Evolutionary conservation across 306 rosid species (phyloP).

Genomic region (Inga oerstediana): DNA sequence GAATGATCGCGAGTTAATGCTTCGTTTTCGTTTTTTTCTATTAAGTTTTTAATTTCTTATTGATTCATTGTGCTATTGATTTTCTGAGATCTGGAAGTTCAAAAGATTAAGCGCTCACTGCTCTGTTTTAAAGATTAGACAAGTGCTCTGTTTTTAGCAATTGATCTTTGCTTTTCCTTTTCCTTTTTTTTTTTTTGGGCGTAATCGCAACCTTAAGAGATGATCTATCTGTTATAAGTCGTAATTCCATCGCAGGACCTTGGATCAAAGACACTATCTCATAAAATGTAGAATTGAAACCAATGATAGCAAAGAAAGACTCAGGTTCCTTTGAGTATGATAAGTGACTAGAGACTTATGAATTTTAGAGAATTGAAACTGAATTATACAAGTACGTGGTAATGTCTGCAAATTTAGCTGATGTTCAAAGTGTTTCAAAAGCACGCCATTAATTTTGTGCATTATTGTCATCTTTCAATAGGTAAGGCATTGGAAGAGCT

Average conservation of each 20-base stretch:
- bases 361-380: too few relatives aligned
- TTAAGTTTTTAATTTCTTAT: background rate
- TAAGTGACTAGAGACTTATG: background rate
- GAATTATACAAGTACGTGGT: too few relatives aligned
- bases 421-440: background rate
- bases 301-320: background rate
- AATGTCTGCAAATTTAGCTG: background rate
- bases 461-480: constrained; percentile 4
- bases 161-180: background rate
- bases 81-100: background rate
- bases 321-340: background rate
- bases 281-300: constrained; percentile 2
- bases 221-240: background rate
- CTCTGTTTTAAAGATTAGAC: background rate
- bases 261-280: constrained; percentile 2
- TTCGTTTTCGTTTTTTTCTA: background rate
- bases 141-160: background rate
- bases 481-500: constrained; percentile 88
- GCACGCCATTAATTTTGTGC: too few relatives aligned
- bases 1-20: background rate
- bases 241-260: constrained; percentile 14
- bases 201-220: background rate
- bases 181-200: background rate
- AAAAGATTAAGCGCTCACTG: background rate
- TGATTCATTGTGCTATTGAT: background rate